A percentile compares a stretch with the other conserved stretches of the same genome.
phyloP scores from a whole-genome alignment of 1,284 basidiomycete genomes.

The Trametes sp. region DNA sequence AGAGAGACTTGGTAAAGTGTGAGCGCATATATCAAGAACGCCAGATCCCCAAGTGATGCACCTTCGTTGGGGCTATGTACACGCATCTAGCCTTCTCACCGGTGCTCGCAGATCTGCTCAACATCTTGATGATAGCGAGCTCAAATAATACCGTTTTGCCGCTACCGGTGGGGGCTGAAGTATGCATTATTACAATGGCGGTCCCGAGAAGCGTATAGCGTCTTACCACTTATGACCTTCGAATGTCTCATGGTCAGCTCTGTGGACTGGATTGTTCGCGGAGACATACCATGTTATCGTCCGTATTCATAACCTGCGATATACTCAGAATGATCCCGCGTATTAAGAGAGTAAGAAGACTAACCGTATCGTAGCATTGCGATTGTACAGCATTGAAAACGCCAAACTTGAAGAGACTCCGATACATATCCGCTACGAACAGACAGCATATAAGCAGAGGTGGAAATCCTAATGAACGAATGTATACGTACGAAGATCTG shows the following conservation, averaged over 20 bases:
- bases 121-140: slow-evolving; percentile 84
- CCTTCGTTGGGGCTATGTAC: slow-evolving; percentile 96
- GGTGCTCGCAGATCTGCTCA: slow-evolving; percentile 54
- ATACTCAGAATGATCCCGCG: not conserved
- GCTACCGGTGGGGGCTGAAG: slow-evolving; percentile 86
- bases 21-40: slow-evolving; percentile 1
- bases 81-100: slow-evolving; percentile 71
- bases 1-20: slow-evolving; percentile 71
- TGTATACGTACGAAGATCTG: slow-evolving; percentile 66
- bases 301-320: slow-evolving; percentile 66
- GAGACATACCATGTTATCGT: slow-evolving; percentile 75
- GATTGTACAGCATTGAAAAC: slow-evolving; percentile 93
- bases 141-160: slow-evolving; percentile 97
- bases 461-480: not conserved
- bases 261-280: not conserved
- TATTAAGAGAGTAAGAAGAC: slow-evolving; percentile 5
- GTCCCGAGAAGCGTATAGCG: slow-evolving; percentile 18
- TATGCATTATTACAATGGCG: not conserved
- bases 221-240: slow-evolving; percentile 80
- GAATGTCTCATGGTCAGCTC: not conserved
- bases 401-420: slow-evolving; percentile 84
- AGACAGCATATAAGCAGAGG: not conserved
- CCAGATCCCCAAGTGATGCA: slow-evolving; percentile 37
- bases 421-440: slow-evolving; percentile 78
- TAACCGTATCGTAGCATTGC: slow-evolving; percentile 77